Evolutionary conservation across 805 yeast species (phyloP).

Genomic region (Myxozyma melibiosi): DNA sequence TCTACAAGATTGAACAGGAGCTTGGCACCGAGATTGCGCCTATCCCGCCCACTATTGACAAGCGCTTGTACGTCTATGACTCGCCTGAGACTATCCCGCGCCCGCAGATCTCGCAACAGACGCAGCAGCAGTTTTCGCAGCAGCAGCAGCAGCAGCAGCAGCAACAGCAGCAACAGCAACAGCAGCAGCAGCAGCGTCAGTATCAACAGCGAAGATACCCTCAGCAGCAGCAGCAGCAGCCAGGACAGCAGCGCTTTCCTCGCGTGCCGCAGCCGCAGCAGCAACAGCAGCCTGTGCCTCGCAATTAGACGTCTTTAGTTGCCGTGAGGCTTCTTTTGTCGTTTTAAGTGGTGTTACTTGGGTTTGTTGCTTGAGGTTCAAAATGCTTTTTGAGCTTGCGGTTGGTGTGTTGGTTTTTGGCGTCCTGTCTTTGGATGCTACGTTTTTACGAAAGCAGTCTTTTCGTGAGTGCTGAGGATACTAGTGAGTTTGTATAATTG

Average conservation of each 20-base stretch:
- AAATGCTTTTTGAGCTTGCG: background rate
- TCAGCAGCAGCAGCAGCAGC: slow-evolving; percentile 18
- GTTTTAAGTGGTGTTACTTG: background rate
- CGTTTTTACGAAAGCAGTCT: no score
- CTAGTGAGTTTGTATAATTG: no score
- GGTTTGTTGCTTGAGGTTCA: background rate
- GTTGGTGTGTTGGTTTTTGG: no score
- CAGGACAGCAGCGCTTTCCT: slow-evolving; percentile 10
- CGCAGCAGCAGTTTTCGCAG: slow-evolving; percentile 23
- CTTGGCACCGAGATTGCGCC: slow-evolving; percentile 97
- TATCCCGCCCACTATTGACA: slow-evolving; percentile 91
- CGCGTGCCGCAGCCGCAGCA: slow-evolving; percentile 40
- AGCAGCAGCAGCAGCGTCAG: slow-evolving; percentile 23
- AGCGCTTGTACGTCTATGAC: slow-evolving; percentile 68
- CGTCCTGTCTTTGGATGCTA: no score
- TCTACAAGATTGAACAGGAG: slow-evolving; percentile 95
- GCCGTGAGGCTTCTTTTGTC: background rate
- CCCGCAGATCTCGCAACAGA: slow-evolving; percentile 30
- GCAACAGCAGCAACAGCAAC: slow-evolving; percentile 33
- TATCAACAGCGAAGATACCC: slow-evolving; percentile 2
- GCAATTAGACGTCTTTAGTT: background rate
- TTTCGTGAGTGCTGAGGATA: no score
- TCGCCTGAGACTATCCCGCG: slow-evolving; percentile 35
- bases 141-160: slow-evolving; percentile 17
- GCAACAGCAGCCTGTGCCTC: slow-evolving; percentile 35